Base-by-base conservation (phyloP, 2,329 filamentous ascomycete genomes). In the Aulographum hederae region DNA sequence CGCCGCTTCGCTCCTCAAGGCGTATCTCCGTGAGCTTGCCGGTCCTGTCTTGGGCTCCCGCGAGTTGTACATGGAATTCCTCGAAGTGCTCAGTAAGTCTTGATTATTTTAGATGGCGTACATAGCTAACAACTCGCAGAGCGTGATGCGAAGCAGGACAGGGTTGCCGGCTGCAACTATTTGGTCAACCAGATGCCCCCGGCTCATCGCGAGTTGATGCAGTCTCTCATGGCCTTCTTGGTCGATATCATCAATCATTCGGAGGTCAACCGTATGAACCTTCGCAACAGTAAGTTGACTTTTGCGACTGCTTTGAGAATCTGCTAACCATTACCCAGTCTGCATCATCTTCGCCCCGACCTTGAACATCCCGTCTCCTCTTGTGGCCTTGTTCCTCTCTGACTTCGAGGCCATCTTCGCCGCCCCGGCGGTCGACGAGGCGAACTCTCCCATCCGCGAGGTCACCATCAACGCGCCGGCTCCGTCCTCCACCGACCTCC, bases 291-390 rank as follows among this genome's bases (percentile, higher is more conserved):
- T 57, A 43, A 48, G 53, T 42, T 12, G 12, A 3, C 2, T 15
- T 3, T 4, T 25, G 10, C 10, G 21, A 13, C 21, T 25, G 21
- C 21, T 25, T 4, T 3, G 11, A 8, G 5, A 12, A 12, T 6
- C 13, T n/a, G 6, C 6, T 14, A 23, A 19, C 17, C 4, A n/a
- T 2, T 6, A 10, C 13, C 3, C 38, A 56, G 81, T 98, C 33
- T 86, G 89, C 40, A 95, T 98, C 43, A 86, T 98, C 34, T 98
- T 98, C 53, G 92, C 89, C 12, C 89, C 89, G 1, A 95, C 89
- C 0, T 66, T 98, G 33, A 95, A 95, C 51, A 93, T 98, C 27
- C 86, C 89, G 0, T 84, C 84, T 0, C 85, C 86, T 0, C 77
- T 98, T 8, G 94, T 98, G 50, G 84, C 85, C 3, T 68, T 91